Evolutionary conservation across 352 stramenopile genomes (phyloP).

Genomic region (Phytopythium helicoides): DNA sequence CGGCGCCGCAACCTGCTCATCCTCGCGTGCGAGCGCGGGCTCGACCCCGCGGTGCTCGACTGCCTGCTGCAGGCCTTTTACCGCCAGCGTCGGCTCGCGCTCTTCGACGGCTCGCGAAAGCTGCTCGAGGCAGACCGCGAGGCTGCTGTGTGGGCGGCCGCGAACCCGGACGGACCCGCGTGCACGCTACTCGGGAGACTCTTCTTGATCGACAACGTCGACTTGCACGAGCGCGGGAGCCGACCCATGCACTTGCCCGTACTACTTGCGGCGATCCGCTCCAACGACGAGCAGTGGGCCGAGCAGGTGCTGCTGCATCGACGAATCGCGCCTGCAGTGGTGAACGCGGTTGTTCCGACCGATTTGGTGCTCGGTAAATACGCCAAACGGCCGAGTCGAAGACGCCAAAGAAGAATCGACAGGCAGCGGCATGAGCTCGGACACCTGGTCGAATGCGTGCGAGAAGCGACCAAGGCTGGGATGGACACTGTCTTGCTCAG

Average conservation of each 20-base stretch:
- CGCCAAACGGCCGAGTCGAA: not conserved
- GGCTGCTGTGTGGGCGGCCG: not conserved
- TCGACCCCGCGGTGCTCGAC: slow-evolving; percentile 4
- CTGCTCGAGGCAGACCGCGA: slow-evolving; percentile 4
- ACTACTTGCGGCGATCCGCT: not conserved
- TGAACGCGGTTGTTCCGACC: not conserved
- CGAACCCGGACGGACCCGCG: not conserved
- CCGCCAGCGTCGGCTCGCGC: slow-evolving; percentile 7
- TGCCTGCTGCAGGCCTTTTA: slow-evolving; percentile 6
- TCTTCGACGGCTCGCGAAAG: slow-evolving; percentile 6
- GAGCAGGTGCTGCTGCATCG: slow-evolving; percentile 2
- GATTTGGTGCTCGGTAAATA: not conserved
- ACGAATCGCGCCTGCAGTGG: not conserved
- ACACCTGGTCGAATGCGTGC: slow-evolving; percentile 4
- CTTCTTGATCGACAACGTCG: slow-evolving; percentile 7
- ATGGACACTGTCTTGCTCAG: not conserved
- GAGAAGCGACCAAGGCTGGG: not conserved
- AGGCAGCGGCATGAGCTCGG: not conserved
- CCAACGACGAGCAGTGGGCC: not conserved
- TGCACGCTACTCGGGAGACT: not conserved
- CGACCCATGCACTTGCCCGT: not conserved
- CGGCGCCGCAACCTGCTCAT: slow-evolving; percentile 8
- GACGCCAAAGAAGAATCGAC: not conserved
- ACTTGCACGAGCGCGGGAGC: slow-evolving; percentile 4
- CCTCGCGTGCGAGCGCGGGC: slow-evolving; percentile 5